Evolutionary conservation across 179 eudicot genomes (phyloP).

Genomic region (Patellifolia procumbens): DNA sequence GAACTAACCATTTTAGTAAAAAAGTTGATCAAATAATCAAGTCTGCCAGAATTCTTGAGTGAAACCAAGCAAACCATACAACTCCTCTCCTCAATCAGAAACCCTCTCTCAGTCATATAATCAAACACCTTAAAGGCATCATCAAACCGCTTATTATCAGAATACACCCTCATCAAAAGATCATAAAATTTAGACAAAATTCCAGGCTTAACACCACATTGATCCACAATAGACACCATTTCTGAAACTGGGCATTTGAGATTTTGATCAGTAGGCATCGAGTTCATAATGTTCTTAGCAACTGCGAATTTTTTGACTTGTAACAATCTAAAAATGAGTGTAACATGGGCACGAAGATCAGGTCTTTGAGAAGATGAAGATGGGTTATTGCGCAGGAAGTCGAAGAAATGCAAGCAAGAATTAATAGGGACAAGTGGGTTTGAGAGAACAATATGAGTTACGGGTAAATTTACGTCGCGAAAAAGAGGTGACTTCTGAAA

Average conservation of each 20-base stretch:
- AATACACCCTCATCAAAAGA: conserved; percentile 71
- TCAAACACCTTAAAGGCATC: conserved; percentile 74
- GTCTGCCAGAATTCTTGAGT: conserved; percentile 45
- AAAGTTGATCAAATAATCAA: conserved; percentile 44
- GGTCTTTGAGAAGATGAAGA: conserved; percentile 41
- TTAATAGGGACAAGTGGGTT: conserved; percentile 49
- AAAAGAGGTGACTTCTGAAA: conserved; percentile 39
- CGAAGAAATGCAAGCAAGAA: conserved; percentile 62
- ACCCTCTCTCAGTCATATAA: conserved; percentile 50
- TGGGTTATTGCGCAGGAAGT: conserved; percentile 37
- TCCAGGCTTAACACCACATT: conserved; percentile 31
- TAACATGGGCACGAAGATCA: conserved; percentile 45
- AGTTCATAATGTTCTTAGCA: conserved; percentile 52
- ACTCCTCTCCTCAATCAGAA: conserved; percentile 67
- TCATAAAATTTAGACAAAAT: conserved; percentile 49
- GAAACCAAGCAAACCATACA: conserved; percentile 78
- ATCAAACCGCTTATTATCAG: conserved; percentile 51
- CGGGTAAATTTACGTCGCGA: conserved; percentile 41
- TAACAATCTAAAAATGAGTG: conserved; percentile 56
- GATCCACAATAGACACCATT: conserved; percentile 42
- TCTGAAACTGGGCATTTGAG: conserved; percentile 43
- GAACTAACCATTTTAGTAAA: conserved; percentile 58
- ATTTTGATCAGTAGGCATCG: conserved; percentile 39
- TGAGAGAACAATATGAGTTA: conserved; percentile 58
- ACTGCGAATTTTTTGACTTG: conserved; percentile 41